Evolutionary conservation across 345 rosid species (phyloP).

Genomic region (Syzygium grande): DNA sequence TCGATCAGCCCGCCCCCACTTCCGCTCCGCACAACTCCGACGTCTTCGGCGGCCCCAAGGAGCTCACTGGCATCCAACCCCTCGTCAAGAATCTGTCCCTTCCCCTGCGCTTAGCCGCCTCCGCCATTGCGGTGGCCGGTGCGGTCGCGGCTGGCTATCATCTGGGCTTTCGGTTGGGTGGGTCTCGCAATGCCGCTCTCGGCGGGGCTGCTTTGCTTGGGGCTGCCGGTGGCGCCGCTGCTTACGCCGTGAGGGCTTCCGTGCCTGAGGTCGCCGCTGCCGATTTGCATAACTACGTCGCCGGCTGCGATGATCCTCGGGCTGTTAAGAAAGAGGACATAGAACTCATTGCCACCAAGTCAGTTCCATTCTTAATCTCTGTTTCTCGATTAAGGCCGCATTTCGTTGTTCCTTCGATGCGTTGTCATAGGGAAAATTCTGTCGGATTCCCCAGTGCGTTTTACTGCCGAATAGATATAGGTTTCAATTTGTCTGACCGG

Average conservation of each 20-base stretch:
- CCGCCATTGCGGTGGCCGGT: slow-evolving; percentile 65
- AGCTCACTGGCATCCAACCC: slow-evolving; percentile 74
- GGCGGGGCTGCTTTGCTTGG: slow-evolving; percentile 71
- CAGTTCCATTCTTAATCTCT: slow-evolving; percentile 3
- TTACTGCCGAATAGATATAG: neutral
- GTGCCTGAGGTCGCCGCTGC: slow-evolving; percentile 93
- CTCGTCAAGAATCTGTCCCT: slow-evolving; percentile 62
- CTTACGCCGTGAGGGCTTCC: slow-evolving; percentile 47
- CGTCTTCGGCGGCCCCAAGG: slow-evolving; percentile 58
- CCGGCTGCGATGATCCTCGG: slow-evolving; percentile 52
- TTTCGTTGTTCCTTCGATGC: neutral
- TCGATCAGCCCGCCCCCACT: neutral
- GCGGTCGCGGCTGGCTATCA: slow-evolving; percentile 77
- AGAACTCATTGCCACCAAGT: slow-evolving; percentile 73
- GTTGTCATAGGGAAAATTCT: neutral
- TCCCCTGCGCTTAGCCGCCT: slow-evolving; percentile 55
- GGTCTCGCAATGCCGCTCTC: slow-evolving; percentile 46
- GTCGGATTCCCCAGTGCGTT: neutral
- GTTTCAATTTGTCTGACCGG: neutral
- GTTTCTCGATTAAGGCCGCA: neutral
- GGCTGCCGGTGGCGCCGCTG: slow-evolving; percentile 73
- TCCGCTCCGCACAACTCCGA: neutral
- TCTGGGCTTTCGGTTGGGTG: slow-evolving; percentile 53
- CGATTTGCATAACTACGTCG: slow-evolving; percentile 69
- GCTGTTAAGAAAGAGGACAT: slow-evolving; percentile 62